phyloP scores from a whole-genome alignment of 805 yeast species.

The Starmera quercuum region DNA sequence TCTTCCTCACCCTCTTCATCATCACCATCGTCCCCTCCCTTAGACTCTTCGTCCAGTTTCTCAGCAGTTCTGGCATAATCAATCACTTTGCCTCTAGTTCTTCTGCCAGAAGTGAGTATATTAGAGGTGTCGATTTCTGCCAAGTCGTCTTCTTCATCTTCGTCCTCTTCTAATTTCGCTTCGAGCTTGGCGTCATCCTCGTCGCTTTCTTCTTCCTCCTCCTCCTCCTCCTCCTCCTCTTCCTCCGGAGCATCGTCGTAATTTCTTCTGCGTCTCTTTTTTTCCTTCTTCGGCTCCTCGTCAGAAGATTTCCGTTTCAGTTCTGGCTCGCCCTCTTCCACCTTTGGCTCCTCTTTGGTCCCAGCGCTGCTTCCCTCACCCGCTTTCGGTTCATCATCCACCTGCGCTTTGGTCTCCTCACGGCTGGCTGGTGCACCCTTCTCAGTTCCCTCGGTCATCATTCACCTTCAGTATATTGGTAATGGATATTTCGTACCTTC shows the following conservation, averaged over 20 bases:
- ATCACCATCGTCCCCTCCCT: constrained; percentile 31
- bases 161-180: constrained; percentile 42
- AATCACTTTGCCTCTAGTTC: constrained; percentile 85
- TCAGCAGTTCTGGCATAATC: constrained; percentile 80
- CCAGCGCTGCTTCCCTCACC: too few species aligned
- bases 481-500: too few species aligned
- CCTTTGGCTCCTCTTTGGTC: constrained; percentile 12
- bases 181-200: constrained; percentile 42
- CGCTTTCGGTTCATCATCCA: constrained; percentile 8
- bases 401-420: constrained; percentile 9
- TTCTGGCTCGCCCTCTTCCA: constrained; percentile 14
- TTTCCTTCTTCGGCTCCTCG: constrained; percentile 28
- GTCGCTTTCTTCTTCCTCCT: constrained; percentile 31
- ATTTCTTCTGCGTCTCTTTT: constrained; percentile 52
- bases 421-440: constrained; percentile 8
- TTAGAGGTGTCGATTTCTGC: constrained; percentile 75
- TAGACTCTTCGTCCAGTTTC: constrained; percentile 43
- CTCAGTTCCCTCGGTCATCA: too few species aligned
- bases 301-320: constrained; percentile 21
- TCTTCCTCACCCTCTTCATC: constrained; percentile 42
- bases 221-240: too few species aligned
- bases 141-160: constrained; percentile 70
- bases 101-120: constrained; percentile 77
- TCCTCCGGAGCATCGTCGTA: constrained; percentile 56
- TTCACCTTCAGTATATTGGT: too few species aligned